These are phyloP conservation scores for Spathaspora sp. DNA, from an alignment of 805 yeast species.

Conservation along the genomic window DNA sequence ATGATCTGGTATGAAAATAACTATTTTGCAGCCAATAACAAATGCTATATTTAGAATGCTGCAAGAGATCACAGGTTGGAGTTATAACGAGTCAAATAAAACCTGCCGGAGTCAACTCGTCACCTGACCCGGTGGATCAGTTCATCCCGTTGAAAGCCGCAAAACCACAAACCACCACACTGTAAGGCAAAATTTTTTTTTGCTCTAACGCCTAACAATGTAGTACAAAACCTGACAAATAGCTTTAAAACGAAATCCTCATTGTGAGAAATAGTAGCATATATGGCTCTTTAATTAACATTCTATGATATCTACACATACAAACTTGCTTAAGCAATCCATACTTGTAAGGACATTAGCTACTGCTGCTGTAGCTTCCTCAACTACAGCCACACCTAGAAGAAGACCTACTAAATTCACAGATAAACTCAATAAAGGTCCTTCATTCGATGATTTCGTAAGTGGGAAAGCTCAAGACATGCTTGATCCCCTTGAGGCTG, in stretches of 20 bases:
- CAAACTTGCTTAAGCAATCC: background rate
- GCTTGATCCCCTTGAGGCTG: slow-evolving; percentile 68
- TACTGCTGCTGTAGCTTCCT: slow-evolving; percentile 4
- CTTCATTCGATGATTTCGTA: slow-evolving; percentile 89
- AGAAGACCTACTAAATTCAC: slow-evolving; percentile 59
- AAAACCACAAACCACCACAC: too few relatives aligned
- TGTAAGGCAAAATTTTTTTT: too few relatives aligned
- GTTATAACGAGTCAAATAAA: too few relatives aligned
- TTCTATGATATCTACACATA: background rate
- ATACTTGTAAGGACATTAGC: slow-evolving; percentile 9
- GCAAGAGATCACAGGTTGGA: too few relatives aligned
- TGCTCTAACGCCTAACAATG: too few relatives aligned
- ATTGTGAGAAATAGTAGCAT: background rate
- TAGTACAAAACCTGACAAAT: background rate
- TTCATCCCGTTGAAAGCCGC: too few relatives aligned
- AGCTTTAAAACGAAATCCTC: background rate
- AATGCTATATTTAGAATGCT: too few relatives aligned
- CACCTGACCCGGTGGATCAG: too few relatives aligned
- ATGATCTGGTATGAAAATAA: too few relatives aligned
- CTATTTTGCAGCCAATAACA: too few relatives aligned
- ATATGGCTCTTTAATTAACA: background rate
- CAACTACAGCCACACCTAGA: slow-evolving; percentile 21
- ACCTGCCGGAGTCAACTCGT: too few relatives aligned
- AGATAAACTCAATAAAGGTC: slow-evolving; percentile 76
- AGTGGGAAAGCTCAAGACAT: slow-evolving; percentile 72